Evolutionary conservation across 1,284 basidiomycete species (phyloP).

Genomic region (Sparassis latifolia): DNA sequence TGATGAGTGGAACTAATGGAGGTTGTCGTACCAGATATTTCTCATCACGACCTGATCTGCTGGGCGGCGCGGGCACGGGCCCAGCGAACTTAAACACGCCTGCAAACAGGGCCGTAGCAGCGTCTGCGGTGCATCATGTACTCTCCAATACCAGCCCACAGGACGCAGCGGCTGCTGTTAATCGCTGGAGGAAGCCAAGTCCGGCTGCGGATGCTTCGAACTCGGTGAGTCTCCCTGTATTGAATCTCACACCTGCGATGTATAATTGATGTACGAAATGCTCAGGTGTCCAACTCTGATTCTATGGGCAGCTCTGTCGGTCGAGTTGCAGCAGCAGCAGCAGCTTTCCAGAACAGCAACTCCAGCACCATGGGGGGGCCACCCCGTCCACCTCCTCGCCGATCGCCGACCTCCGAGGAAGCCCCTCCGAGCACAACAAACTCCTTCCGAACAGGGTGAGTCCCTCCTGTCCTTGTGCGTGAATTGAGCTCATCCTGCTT

Average conservation of each 20-base stretch:
- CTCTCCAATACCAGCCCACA: conserved; percentile 38
- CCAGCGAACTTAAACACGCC: conserved; percentile 2
- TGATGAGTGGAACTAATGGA: background rate
- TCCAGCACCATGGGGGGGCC: conserved; percentile 4
- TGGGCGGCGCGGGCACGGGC: conserved; percentile 21
- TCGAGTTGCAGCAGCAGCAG: conserved; percentile 25
- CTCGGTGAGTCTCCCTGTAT: background rate
- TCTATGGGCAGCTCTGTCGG: conserved; percentile 18
- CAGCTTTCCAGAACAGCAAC: conserved; percentile 16
- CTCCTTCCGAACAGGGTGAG: conserved; percentile 26
- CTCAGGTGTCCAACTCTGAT: background rate
- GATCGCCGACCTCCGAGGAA: conserved; percentile 5
- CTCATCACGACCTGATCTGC: conserved; percentile 63
- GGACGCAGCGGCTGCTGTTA: conserved; percentile 16
- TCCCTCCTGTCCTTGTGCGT: background rate
- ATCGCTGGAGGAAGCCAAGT: conserved; percentile 15
- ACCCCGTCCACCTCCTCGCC: conserved; percentile 15
- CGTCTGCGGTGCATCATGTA: conserved; percentile 42
- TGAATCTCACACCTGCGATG: no score
- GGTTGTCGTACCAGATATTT: conserved; percentile 52
- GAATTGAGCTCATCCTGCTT: background rate
- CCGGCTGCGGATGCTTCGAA: background rate
- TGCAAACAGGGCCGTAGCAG: conserved; percentile 21
- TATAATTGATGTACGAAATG: no score
- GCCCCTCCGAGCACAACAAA: conserved; percentile 9